Base-by-base conservation (phyloP, 805 yeast genomes). In the Kodamaea laetipori region DNA sequence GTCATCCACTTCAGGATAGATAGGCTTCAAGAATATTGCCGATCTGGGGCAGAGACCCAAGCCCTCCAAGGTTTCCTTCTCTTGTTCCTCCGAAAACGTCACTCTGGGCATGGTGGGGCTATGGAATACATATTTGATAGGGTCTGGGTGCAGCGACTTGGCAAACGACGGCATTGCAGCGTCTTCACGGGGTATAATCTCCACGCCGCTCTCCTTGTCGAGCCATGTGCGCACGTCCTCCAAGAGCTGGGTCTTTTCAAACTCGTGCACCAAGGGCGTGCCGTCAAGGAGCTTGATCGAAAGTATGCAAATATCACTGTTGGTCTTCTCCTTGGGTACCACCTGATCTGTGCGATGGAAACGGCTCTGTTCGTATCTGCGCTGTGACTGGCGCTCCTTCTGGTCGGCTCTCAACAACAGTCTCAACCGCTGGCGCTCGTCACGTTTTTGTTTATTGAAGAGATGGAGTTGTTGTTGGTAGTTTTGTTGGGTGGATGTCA, bases 31-130 rank as follows among this genome's bases (percentile, higher is more conserved):
- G 17, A 87, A 81, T 37, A 90, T 61, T 0, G 85, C 87, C 8
- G 95, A 82, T 45, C 95, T 71, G 2, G 92, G 90, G 11, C 78
- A 73, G 40, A 90, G 66, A 16, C 79, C 81, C 43, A 90, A 66
- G 3, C 69, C 74, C 18, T 58, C 58, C 28, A 90, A 66, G 2
- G 80, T 64, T 46, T 64, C 53, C 34, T 54, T 64, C 44, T 73
- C 71, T 52, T 89, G 92, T 39, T 84, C 85, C 21, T 63, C 67
- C 9, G 61, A 45, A 42, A 54, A 71, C 0, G 79, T 76, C 3
- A 73, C 76, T 2, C 81, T 66, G 47, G 84, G 89, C 11, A 64
- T 36, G 2, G 53, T 53, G 4, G 74, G 74, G 32, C 61, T 52
- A 45, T 63, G 69, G 48, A 71, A 69, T 2, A 59, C 67, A 47